Conservation (phyloP, 2,329 filamentous ascomycete genomes). For the Talaromyces pinophilus region DNA sequence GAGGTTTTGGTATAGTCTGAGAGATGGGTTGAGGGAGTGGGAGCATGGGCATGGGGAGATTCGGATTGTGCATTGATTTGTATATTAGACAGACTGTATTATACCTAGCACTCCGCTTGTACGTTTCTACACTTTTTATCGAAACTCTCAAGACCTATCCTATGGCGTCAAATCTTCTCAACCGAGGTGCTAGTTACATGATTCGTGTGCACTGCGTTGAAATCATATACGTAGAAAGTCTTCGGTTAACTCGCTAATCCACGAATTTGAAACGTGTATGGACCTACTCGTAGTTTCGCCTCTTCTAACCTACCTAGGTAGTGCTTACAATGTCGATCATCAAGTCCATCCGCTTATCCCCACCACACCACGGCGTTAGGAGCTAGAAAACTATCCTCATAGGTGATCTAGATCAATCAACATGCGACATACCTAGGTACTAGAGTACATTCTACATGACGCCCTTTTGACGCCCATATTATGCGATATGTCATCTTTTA, state of each 20-base stretch:
- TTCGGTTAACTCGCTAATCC: neutral
- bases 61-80: conserved; percentile 56
- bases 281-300: neutral
- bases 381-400: neutral
- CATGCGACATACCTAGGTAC: too few species aligned
- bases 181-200: too few species aligned
- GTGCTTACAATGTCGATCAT: neutral
- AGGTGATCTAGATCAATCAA: neutral
- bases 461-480: neutral
- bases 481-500: neutral
- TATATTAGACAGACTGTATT: neutral
- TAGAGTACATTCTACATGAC: neutral
- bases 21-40: conserved; percentile 78
- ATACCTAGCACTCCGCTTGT: neutral
- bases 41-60: conserved; percentile 69
- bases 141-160: neutral
- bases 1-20: conserved; percentile 88
- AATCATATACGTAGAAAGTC: neutral
- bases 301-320: neutral
- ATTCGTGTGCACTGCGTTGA: neutral
- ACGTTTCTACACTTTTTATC: neutral
- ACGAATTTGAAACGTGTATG: neutral
- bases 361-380: neutral
- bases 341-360: neutral
- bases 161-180: neutral